Evolutionary conservation across 371 early-diverging fungal species (phyloP), one percentile per base, ranked within the genome.

Genomic region (Catenaria anguillulae): DNA sequence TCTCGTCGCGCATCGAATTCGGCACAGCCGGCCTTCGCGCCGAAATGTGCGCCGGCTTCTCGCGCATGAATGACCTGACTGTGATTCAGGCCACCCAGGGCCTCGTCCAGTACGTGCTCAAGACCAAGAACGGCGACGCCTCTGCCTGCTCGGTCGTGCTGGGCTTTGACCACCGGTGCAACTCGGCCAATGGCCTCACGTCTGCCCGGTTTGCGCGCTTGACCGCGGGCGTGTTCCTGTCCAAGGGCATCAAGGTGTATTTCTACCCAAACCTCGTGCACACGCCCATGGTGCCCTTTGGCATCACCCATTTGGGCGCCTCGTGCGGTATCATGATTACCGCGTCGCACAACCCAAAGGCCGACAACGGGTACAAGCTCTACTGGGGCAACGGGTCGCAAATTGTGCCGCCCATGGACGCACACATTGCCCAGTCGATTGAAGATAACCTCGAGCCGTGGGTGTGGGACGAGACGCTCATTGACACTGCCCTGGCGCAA

Each of bases 301-400:
- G 87, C 29, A 87, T 95, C 62, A 83, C 83, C 65, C 73, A 77
- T 29, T 67, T 85, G 35, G 70, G 75, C 15, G 89, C 92, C 4
- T 80, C 87, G 23, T 87, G 89, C 65, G 99, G 98, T 62, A 79
- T 98, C 65, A 95, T 98, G 94, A 86, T 97, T 60, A 97, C 98
- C 15, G 98, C 97, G 24, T 90, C 90, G 55, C 99, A 99, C 69
- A 98, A 98, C 70, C 98, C 98, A 35, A 91, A 90, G 70, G 77
- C 86, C 67, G 97, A 99, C 71, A 99, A 98, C 74, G 98, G 99
- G 17, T 93, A 97, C 75, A 99, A 99, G 76, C 88, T 98, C 61
- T 93, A 93, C 68, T 89, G 89, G 88, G 84, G 82, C 63, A 93
- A 93, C 65, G 89, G 87, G 0, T 87, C 89, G 61, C 92, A 96